A percentile compares a stretch with the other conserved stretches of the same genome.
phyloP scores from a whole-genome alignment of 2,329 filamentous ascomycete species.

The Paracorniculantispora psalliotae region DNA sequence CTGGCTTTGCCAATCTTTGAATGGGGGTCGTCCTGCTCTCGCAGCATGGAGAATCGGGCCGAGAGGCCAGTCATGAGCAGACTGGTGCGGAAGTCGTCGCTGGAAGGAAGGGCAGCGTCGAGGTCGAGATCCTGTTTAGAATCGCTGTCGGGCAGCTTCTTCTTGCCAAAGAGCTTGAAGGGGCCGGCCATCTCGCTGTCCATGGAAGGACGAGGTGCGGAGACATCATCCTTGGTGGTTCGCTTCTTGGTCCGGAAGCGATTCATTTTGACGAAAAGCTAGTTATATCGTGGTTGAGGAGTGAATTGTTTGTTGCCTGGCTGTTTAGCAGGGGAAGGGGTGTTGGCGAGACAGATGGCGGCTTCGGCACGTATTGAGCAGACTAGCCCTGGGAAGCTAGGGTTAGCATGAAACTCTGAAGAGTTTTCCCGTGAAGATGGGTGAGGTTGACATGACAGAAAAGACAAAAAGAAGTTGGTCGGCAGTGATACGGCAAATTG shows the following conservation, averaged over 20 bases:
- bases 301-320: background rate
- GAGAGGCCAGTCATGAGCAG: constrained; percentile 93
- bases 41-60: constrained; percentile 91
- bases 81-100: constrained; percentile 91
- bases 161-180: constrained; percentile 53
- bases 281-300: background rate
- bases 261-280: constrained; percentile 54
- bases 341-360: background rate
- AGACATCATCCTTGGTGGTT: constrained; percentile 53
- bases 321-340: background rate
- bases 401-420: background rate
- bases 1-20: constrained; percentile 90
- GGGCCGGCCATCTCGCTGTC: constrained; percentile 50
- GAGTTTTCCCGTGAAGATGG: too few species aligned
- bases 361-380: background rate
- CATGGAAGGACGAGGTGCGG: constrained; percentile 44
- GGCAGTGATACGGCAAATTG: too few species aligned
- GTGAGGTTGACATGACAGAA: too few species aligned
- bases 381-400: background rate
- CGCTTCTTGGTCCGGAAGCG: constrained; percentile 71
- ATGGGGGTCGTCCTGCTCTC: constrained; percentile 87
- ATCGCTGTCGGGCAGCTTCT: constrained; percentile 52
- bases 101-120: constrained; percentile 66
- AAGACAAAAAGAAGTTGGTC: too few species aligned
- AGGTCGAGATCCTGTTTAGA: constrained; percentile 68